Evolutionary conservation across 306 rosid species (phyloP).

Genomic region (Aeschynomene evenia): DNA sequence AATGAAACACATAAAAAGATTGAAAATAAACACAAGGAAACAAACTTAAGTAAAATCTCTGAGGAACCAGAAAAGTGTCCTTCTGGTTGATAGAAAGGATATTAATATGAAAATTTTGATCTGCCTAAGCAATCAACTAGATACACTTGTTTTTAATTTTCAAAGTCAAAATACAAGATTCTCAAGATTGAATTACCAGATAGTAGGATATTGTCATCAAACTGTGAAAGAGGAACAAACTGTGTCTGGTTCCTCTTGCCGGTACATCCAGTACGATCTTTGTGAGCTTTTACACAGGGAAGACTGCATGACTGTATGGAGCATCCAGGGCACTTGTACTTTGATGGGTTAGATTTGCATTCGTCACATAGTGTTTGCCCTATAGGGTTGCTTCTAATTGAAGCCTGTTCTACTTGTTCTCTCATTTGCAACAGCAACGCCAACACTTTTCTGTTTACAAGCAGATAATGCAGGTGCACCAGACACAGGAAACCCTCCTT

Average conservation of each 20-base stretch:
- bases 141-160: neutral
- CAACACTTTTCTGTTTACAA: slow-evolving; percentile 6
- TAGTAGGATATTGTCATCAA: slow-evolving; percentile 58
- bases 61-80: neutral
- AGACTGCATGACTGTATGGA: slow-evolving; percentile 77
- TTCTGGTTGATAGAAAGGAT: neutral
- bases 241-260: slow-evolving; percentile 72
- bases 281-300: slow-evolving; percentile 83
- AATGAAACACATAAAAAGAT: neutral
- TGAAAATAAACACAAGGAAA: neutral
- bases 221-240: slow-evolving; percentile 73
- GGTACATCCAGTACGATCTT: slow-evolving; percentile 61
- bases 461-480: neutral
- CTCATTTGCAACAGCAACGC: slow-evolving; percentile 18
- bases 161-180: slow-evolving; percentile 4
- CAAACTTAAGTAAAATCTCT: neutral
- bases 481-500: neutral
- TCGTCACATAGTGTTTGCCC: slow-evolving; percentile 50
- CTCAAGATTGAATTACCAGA: slow-evolving; percentile 53
- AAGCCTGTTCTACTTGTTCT: slow-evolving; percentile 31
- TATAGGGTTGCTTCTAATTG: slow-evolving; percentile 19
- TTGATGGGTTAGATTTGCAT: slow-evolving; percentile 65
- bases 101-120: neutral
- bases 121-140: neutral
- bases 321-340: slow-evolving; percentile 89